phyloP scores from a whole-genome alignment of 2,329 filamentous ascomycete genomes.

The Fusarium piperis region DNA sequence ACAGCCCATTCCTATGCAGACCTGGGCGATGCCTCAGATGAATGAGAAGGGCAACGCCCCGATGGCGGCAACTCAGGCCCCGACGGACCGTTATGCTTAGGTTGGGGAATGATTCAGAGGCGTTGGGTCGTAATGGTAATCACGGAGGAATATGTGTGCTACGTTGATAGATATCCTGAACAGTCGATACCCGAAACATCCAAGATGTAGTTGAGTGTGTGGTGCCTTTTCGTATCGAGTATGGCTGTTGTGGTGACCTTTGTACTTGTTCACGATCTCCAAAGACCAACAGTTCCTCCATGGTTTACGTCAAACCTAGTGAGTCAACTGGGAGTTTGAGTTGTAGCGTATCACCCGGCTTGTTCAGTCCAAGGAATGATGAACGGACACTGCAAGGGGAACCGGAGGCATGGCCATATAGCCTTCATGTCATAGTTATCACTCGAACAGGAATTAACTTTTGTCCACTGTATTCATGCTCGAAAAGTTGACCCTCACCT shows the following conservation, averaged over 20 bases:
- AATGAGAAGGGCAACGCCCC: conserved; percentile 22
- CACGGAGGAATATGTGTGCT: not conserved
- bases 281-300: no score
- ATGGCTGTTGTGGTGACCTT: not conserved
- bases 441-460: not conserved
- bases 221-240: not conserved
- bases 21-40: conserved; percentile 4
- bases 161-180: not conserved
- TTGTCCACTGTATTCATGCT: not conserved
- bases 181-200: not conserved
- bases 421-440: not conserved
- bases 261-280: not conserved
- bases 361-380: not conserved
- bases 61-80: not conserved
- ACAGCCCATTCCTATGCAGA: conserved; percentile 36
- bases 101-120: not conserved
- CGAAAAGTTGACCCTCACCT: not conserved
- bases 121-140: not conserved
- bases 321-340: not conserved
- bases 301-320: no score
- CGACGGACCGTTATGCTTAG: conserved; percentile 21
- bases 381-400: not conserved
- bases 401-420: not conserved
- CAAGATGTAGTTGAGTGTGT: not conserved
- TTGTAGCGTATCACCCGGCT: not conserved